Evolutionary conservation across 2,329 filamentous ascomycete genomes (phyloP), one percentile per base, ranked within the genome.

Genomic region (Colletotrichum liaoningense): DNA sequence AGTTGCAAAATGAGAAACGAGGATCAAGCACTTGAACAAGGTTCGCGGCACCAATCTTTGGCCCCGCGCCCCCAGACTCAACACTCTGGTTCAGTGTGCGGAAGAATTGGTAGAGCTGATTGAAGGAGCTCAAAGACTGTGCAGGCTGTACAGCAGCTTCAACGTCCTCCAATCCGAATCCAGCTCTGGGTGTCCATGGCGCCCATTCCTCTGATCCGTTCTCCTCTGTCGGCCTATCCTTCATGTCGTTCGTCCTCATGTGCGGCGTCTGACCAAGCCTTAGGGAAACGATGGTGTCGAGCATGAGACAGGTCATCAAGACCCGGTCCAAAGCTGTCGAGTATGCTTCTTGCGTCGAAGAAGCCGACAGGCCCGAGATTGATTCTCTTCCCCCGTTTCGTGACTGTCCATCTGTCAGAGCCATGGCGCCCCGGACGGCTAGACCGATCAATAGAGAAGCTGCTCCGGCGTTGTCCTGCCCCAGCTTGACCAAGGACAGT

Each of bases 151-250:
- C 64, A 11, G 77, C 38, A 57, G 63, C 68, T 28, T 69, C 62
- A 35, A 49, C 30, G 67, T 69, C 33, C 19, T 64, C 57, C 62
- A 72, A 57, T 5, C 83, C 82, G 62, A 85, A 84, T 3, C 80
- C 83, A 4, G 79, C 77, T 72, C 86, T 85, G 30, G 91, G 88
- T 22, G 86, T 85, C 93, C 93, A 95, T 1, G 91, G 90, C 75
- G 93, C 90, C 93, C 93, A 94, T 82, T 94, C 92, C 77, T 94
- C 93, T 24, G 92, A 82, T 1, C 91, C 91, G 76, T 93, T 91
- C 79, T 93, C 91, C 30, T 89, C 86, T 2, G 93, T 83, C 3
- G 87, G 86, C 35, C 86, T 72, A 63, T 80, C 79, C 49, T 81
- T 80, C n/a, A 84, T 80, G 30, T 89, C 79, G 64, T 90, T 87